Evolutionary conservation across 257 asterid species (phyloP).

Genomic region (Voacanga thouarsii): DNA sequence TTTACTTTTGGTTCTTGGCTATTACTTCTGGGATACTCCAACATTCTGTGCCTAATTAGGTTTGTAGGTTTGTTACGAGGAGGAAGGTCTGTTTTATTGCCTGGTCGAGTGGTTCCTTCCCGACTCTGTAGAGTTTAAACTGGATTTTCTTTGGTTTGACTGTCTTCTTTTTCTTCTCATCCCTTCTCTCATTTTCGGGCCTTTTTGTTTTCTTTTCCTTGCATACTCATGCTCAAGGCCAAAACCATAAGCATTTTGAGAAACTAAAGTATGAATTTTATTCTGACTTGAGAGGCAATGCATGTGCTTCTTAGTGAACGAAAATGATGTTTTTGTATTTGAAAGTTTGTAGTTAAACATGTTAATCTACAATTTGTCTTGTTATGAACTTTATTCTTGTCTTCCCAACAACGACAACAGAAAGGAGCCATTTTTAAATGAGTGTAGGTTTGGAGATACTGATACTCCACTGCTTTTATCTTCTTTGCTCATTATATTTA

Average conservation of each 20-base stretch:
- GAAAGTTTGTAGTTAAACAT: neutral
- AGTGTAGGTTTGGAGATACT: conserved; percentile 42
- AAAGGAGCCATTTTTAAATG: conserved; percentile 54
- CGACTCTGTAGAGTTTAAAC: neutral
- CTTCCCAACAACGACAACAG: conserved; percentile 43
- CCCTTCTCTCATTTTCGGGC: neutral
- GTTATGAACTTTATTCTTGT: conserved; percentile 43
- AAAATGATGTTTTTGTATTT: conserved; percentile 1
- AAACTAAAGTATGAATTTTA: neutral
- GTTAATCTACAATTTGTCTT: conserved; percentile 29
- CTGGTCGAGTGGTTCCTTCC: neutral
- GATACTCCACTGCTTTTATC: conserved; percentile 7
- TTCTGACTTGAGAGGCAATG: neutral
- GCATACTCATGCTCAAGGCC: neutral
- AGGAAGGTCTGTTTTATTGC: neutral
- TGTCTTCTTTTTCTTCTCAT: neutral
- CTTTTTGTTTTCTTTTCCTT: neutral
- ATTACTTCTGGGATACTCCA: conserved; percentile 18
- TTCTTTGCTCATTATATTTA: neutral
- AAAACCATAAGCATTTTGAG: neutral
- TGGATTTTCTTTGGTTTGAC: neutral
- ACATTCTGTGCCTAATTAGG: neutral
- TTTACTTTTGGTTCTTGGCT: conserved; percentile 18
- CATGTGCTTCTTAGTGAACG: conserved; percentile 10
- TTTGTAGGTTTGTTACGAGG: neutral